Percentiles rank a stretch among this genome's conserved stretches.
phyloP scores from a whole-genome alignment of 805 yeast species.

The Kodamaea nitidulidarum region DNA sequence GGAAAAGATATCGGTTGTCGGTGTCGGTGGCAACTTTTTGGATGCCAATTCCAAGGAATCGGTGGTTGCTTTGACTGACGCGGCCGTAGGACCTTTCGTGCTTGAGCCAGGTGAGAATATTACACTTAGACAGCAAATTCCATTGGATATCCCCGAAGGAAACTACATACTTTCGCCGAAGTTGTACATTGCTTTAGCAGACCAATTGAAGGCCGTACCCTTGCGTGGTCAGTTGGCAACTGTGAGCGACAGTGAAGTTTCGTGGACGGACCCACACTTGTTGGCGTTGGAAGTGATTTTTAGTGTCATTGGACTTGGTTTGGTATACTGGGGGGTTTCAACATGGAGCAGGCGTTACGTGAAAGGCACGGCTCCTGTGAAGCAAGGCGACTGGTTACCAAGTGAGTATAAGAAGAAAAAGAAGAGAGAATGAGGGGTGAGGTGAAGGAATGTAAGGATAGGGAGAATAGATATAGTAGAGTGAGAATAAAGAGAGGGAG shows the following conservation, averaged over 20 bases:
- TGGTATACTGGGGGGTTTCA: slow-evolving; percentile 41
- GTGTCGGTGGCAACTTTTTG: slow-evolving; percentile 64
- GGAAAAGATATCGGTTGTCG: slow-evolving; percentile 49
- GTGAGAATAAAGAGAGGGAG: too few species aligned
- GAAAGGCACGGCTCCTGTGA: slow-evolving; percentile 31
- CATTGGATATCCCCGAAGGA: slow-evolving; percentile 54
- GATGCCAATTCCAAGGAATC: slow-evolving; percentile 50
- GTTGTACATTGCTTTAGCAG: slow-evolving; percentile 48
- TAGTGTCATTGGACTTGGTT: slow-evolving; percentile 36
- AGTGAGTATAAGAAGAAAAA: slow-evolving; percentile 8
- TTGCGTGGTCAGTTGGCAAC: slow-evolving; percentile 54
- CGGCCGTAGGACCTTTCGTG: slow-evolving; percentile 56
- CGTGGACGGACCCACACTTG: slow-evolving; percentile 70
- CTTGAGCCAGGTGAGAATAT: slow-evolving; percentile 48
- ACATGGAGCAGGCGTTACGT: slow-evolving; percentile 47
- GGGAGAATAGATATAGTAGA: too few species aligned
- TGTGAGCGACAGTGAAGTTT: slow-evolving; percentile 62
- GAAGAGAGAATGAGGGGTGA: slow-evolving; percentile 1
- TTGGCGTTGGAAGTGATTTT: slow-evolving; percentile 49
- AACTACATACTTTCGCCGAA: slow-evolving; percentile 59
- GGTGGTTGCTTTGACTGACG: slow-evolving; percentile 60
- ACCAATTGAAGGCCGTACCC: slow-evolving; percentile 50
- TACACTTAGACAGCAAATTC: slow-evolving; percentile 55
- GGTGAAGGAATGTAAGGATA: too few species aligned
- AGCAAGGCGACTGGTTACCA: slow-evolving; percentile 15